Evolutionary conservation across 371 early-diverging fungal species (phyloP), one percentile per base, ranked within the genome.

Genomic region (Parasitella parasitica): DNA sequence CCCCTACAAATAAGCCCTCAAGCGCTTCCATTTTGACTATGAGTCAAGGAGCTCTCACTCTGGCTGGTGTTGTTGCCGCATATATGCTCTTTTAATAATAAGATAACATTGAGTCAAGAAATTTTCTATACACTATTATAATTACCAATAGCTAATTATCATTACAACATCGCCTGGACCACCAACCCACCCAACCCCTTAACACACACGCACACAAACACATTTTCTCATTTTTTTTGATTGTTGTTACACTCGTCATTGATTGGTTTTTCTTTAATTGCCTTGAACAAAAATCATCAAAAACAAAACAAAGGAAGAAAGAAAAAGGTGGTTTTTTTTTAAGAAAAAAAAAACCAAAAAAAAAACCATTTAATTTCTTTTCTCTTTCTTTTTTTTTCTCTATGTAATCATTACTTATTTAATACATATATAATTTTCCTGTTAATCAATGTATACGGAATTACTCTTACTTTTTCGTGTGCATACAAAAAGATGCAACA

Each of bases 61-160:
- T 60, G 18, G 34, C 49, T 18, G 63, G 63, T 56, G 66, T 57
- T 41, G 41, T 59, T 39, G 55, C 58, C 37, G 62, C 59, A 18
- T 65, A 65, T 48, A 43, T 70, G 49, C 37, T 70, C 27, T 61
- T 58, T n/a, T 57, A 48, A 46, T 57, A n/a, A n/a, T 38, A 26
- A 54, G 36, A 22, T 24, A 16, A 4, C n/a, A n/a, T n/a, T n/a
- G n/a, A n/a, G n/a, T n/a, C n/a, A n/a, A n/a, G n/a, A n/a, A n/a
- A n/a, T n/a, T n/a, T n/a, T n/a, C n/a, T n/a, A n/a, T n/a, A n/a
- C n/a, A n/a, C n/a, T n/a, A n/a, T n/a, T n/a, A n/a, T n/a, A n/a
- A n/a, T n/a, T 20, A 9, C 18, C 8, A 43, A 43, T 43, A 20
- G 20, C 43, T 22, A 43, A 43, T 43, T 20, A 16, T 8, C 16